Conservation (phyloP, 306 rosid species). For the Ceratonia siliqua region DNA sequence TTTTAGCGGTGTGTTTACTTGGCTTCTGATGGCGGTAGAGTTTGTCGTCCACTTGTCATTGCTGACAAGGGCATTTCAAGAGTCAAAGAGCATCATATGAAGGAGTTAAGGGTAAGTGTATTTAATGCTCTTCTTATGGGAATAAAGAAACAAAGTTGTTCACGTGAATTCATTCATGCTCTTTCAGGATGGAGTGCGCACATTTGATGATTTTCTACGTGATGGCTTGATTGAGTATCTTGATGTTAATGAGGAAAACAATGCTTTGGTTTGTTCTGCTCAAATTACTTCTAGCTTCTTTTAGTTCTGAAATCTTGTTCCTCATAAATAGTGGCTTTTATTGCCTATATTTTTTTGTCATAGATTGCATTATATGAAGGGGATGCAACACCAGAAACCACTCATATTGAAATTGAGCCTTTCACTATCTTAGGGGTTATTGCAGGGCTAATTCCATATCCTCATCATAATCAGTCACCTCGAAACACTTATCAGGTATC, state of each 20-base stretch:
- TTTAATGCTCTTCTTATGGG: constrained; percentile 17
- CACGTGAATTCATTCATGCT: constrained; percentile 23
- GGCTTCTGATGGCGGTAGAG: constrained; percentile 99
- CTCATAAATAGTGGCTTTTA: not conserved
- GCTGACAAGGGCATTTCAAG: constrained; percentile 88
- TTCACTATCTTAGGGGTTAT: constrained; percentile 85
- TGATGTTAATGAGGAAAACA: constrained; percentile 96
- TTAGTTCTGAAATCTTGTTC: constrained; percentile 25
- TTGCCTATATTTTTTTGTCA: constrained; percentile 27
- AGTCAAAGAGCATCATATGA: constrained; percentile 87
- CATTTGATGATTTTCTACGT: constrained; percentile 78
- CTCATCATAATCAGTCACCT: constrained; percentile 99
- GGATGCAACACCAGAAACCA: constrained; percentile 68
- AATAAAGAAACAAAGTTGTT: constrained; percentile 20
- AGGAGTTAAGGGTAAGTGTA: constrained; percentile 72
- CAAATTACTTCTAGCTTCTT: constrained; percentile 9
- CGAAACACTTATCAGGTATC: constrained; percentile 94
- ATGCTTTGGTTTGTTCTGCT: constrained; percentile 73
- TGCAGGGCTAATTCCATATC: constrained; percentile 95
- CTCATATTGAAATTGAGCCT: constrained; percentile 94
- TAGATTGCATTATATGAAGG: constrained; percentile 92
- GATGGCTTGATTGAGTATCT: constrained; percentile 94
- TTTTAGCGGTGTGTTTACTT: constrained; percentile 74
- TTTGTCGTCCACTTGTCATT: constrained; percentile 94
- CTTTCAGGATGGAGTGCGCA: constrained; percentile 83